Evolutionary conservation across 2,329 filamentous ascomycete species (phyloP), one percentile per base, ranked within the genome.

Genomic region (Sclerotinia nivalis): DNA sequence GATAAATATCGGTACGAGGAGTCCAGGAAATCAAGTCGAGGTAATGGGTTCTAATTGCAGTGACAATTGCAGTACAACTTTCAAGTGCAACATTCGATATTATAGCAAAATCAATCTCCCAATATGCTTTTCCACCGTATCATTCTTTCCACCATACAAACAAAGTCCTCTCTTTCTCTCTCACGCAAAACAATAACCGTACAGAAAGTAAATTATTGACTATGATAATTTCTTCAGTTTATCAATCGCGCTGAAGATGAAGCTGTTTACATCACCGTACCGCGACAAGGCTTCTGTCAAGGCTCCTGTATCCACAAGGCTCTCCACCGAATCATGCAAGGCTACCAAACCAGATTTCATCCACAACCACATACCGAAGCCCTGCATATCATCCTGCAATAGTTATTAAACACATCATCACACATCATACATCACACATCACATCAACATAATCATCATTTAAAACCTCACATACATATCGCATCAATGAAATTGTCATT

Each of bases 241-340:
- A 45, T 22, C 18, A 15, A n/a, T 28, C 37, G 37, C 56, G 56
- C 40, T n/a, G 34, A 43, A 40, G 37, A 50, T 50, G 49, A 50
- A 50, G 49, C 25, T 45, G 56, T 43, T 60, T 60, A 60, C 56
- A 60, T 60, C 37, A 60, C 37, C 56, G 37, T 18, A 40, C 34
- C 56, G 34, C 56, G 56, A 60, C 56, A 60, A 60, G 56, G 56
- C 56, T 50, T 49, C 4, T 8, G 47, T 22, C 47, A 22, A 49
- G 47, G 47, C 47, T 59, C 9, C 22, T 3, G 15, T 58, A n/a
- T 58, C 55, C 55, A 60, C 56, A 60, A 60, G 56, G 56, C 37
- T 60, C 56, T 59, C 13, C 34, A 20, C 34, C 22, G n/a, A 15
- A 43, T 28, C 8, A 22, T 60, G 56, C 56, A 60, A 60, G 56